These are phyloP conservation scores for Alopecurus myosuroides DNA, from an alignment of 176 grass and related monocot genomes.

Conservation along the genomic window DNA sequence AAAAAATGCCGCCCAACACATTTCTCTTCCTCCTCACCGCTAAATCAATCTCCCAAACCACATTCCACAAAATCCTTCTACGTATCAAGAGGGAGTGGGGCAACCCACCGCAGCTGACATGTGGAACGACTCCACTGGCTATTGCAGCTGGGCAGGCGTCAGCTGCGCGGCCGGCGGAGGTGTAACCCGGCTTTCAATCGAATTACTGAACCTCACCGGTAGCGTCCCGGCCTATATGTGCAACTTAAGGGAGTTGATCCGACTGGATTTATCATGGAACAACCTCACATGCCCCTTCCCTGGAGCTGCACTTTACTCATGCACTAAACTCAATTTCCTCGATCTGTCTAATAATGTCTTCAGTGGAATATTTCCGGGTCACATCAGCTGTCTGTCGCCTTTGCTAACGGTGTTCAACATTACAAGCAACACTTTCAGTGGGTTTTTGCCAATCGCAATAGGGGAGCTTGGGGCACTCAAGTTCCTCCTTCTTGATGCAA, in stretches of 20 bases:
- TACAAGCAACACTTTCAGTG: too few species aligned
- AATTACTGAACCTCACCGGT: too few species aligned
- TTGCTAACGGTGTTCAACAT: too few species aligned
- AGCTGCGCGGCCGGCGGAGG: not conserved
- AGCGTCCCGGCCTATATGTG: not conserved
- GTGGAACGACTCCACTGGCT: not conserved
- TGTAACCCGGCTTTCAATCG: not conserved
- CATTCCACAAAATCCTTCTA: not conserved
- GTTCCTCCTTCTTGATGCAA: too few species aligned
- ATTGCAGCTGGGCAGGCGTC: not conserved
- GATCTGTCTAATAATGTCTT: too few species aligned
- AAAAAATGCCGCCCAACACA: too few species aligned
- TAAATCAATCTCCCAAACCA: too few species aligned
- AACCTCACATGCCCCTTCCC: not conserved
- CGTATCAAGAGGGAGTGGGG: not conserved
- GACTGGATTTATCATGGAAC: not conserved
- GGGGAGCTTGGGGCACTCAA: too few species aligned
- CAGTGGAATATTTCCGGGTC: too few species aligned
- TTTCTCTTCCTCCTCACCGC: too few species aligned
- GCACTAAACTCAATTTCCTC: not conserved
- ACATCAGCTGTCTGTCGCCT: too few species aligned
- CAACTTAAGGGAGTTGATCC: not conserved
- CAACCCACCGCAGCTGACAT: not conserved
- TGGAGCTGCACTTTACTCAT: not conserved
- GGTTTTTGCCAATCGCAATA: too few species aligned